Evolutionary conservation across 495 filamentous ascomycete species (phyloP).

Genomic region (Tuber calosporum): DNA sequence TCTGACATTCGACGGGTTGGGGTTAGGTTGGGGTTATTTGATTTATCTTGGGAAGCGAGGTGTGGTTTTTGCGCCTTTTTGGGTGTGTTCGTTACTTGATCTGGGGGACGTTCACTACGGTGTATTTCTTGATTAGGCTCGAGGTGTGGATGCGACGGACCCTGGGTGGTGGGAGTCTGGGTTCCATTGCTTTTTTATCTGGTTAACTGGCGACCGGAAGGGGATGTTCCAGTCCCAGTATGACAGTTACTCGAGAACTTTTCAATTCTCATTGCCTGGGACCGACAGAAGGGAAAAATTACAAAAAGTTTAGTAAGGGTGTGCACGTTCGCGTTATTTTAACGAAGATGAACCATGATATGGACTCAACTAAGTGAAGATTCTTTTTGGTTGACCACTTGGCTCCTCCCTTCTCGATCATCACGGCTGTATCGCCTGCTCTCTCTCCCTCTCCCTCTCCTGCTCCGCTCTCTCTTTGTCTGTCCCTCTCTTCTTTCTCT

Average conservation of each 20-base stretch:
- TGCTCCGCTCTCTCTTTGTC: neutral
- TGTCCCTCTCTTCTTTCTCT: constrained; percentile 11
- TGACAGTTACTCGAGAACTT: neutral
- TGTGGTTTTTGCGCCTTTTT: constrained; percentile 3
- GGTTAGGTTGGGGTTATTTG: constrained; percentile 26
- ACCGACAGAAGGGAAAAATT: neutral
- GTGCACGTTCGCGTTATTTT: neutral
- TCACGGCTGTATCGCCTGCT: neutral
- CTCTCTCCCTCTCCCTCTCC: neutral
- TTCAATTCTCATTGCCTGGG: neutral
- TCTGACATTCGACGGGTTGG: neutral
- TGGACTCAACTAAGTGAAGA: neutral
- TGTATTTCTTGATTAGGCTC: neutral
- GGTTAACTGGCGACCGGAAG: neutral
- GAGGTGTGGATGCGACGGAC: neutral
- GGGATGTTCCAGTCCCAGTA: too few species aligned
- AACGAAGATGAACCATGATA: neutral
- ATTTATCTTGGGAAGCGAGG: constrained; percentile 36
- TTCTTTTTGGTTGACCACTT: neutral
- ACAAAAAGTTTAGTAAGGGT: neutral
- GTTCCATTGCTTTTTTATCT: neutral
- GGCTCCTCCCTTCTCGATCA: neutral
- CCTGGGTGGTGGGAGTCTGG: neutral
- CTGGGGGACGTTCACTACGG: neutral
- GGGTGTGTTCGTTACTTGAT: constrained; percentile 9